Conservation (phyloP, 2,329 filamentous ascomycete species). For the Teratosphaeria viscida region DNA sequence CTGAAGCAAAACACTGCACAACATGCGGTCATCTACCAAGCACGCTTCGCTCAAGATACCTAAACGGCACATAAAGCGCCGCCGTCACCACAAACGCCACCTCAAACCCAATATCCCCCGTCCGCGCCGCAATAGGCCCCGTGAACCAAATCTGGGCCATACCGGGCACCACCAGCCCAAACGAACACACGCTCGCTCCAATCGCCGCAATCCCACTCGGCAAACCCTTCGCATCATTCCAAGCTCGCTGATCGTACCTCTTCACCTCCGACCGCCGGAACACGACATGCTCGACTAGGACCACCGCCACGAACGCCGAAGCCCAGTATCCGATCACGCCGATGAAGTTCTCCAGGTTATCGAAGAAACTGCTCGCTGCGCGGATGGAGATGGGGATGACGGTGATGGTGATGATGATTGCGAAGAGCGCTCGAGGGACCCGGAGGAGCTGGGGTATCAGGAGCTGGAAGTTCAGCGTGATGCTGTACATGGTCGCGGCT, state of each 20-base stretch:
- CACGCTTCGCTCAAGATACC: conserved; percentile 25
- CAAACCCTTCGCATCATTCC: conserved; percentile 28
- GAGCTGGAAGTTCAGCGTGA: conserved; percentile 31
- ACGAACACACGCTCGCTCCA: conserved; percentile 10
- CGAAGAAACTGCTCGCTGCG: conserved; percentile 33
- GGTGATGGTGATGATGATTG: conserved; percentile 30
- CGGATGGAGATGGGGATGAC: conserved; percentile 35
- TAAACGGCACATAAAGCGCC: conserved; percentile 35
- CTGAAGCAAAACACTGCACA: not conserved
- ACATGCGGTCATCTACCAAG: not conserved
- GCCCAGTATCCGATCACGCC: conserved; percentile 40
- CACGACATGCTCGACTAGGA: conserved; percentile 31
- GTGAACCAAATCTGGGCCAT: conserved; percentile 21
- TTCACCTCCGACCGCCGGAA: conserved; percentile 28
- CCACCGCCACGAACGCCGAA: conserved; percentile 33
- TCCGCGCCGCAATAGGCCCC: conserved; percentile 28
- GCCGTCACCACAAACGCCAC: conserved; percentile 44
- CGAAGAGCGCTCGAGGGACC: conserved; percentile 35
- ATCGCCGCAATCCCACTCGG: conserved; percentile 33
- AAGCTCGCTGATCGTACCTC: conserved; percentile 32
- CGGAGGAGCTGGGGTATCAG: conserved; percentile 24
- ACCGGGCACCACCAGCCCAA: conserved; percentile 15
- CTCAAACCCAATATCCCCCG: conserved; percentile 58
- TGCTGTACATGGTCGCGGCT: conserved; percentile 36
- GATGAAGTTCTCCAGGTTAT: conserved; percentile 36